Base-by-base conservation (phyloP, 2,329 filamentous ascomycete genomes). In the Phialocephala subalpina region DNA sequence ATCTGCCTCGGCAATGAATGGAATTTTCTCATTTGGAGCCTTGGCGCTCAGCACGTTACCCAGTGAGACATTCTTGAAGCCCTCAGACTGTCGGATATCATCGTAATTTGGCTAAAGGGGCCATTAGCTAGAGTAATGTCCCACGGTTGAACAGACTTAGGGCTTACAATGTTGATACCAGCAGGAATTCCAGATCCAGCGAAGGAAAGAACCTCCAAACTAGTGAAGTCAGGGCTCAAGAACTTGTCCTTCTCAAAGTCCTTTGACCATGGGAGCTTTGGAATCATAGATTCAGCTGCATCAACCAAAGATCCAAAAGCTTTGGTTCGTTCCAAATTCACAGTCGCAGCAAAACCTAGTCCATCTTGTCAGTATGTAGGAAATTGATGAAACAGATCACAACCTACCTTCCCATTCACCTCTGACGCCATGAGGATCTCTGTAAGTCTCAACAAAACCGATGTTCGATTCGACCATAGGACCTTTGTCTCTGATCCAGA, bases 201-300 rank as follows among this genome's bases (percentile, higher is more conserved):
- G 73, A 97, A 97, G 0, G 91, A 93, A 67, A 97, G 80, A 2
- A 97, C 94, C 78, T 99, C 96, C 1, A 98, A 84, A 11, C 92
- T 96, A 0, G 96, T 98, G 76, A 99, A 99, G 78, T 99, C 96
- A 0, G 96, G 96, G 60, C 93, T 95, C 40, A 97, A 81, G 79
- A 99, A 99, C 75, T 92, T 94, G 82, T 97, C 94, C 80, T 98
- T 98, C 77, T 99, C 96, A 71, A 98, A 99, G 0, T 93, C 92
- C 56, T 87, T 86, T 40, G 84, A 82, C 96, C 96, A 99, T 0
- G 96, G 96, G 16, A 99, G 82, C 68, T 97, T 88, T 7, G 94
- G 93, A 60, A 99, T 97, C 76, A 97, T 90, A 55, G 83, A 83
- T 12, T 94, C 91, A 0, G 96, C 94, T 29, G 90, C 90, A 22